Conservation (phyloP, 2,329 filamentous ascomycete genomes). For the Cercospora brassicicola region DNA sequence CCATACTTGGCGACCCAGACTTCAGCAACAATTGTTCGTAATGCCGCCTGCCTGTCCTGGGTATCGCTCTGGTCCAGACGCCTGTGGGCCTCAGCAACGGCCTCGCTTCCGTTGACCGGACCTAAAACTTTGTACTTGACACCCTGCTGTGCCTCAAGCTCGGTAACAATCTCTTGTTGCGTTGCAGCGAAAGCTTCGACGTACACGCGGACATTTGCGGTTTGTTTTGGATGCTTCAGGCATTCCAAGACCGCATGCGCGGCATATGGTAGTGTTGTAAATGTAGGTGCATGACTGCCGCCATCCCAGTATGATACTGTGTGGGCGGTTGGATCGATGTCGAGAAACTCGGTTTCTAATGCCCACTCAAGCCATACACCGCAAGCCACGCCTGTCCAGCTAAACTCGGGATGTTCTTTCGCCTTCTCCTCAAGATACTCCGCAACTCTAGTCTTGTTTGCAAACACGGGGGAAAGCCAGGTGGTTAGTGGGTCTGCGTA, state of each 20-base stretch:
- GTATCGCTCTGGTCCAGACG: constrained; percentile 4
- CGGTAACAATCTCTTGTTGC: constrained; percentile 60
- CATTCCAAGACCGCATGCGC: constrained; percentile 34
- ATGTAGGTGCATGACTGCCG: constrained; percentile 36
- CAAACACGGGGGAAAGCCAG: constrained; percentile 38
- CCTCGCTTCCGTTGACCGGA: constrained; percentile 9
- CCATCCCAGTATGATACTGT: constrained; percentile 34
- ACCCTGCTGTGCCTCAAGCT: constrained; percentile 65
- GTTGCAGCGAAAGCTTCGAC: constrained; percentile 69
- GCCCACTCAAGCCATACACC: constrained; percentile 23
- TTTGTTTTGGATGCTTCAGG: constrained; percentile 35
- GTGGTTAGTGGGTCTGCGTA: constrained; percentile 37
- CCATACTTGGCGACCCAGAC: constrained; percentile 23
- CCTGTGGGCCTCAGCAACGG: constrained; percentile 18
- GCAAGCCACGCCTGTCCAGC: background rate
- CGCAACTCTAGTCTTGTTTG: constrained; percentile 37
- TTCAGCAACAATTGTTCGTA: constrained; percentile 17
- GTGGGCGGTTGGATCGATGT: constrained; percentile 18
- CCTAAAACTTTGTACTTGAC: constrained; percentile 54
- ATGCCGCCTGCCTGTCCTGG: constrained; percentile 14
- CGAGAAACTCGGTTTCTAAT: constrained; percentile 17
- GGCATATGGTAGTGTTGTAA: constrained; percentile 34
- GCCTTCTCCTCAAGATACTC: constrained; percentile 36
- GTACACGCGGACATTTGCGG: constrained; percentile 44
- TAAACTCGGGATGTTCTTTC: constrained; percentile 27